Evolutionary conservation across 1,284 basidiomycete genomes (phyloP).

Genomic region (Kwoniella shivajii): DNA sequence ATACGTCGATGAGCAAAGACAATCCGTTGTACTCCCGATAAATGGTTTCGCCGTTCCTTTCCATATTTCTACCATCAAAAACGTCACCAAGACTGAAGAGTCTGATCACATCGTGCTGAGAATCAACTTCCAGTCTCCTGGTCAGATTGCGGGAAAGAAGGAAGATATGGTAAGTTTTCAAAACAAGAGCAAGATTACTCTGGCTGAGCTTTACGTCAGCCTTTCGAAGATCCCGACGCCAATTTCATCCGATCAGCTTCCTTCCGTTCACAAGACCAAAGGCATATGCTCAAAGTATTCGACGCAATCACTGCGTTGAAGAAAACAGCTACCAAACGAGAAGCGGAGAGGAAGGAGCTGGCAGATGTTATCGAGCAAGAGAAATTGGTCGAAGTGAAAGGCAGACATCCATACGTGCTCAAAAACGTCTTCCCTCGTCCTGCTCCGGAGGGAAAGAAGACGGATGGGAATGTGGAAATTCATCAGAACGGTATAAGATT

Average conservation of each 20-base stretch:
- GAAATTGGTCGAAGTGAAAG: constrained; percentile 78
- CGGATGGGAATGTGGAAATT: constrained; percentile 92
- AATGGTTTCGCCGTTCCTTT: constrained; percentile 96
- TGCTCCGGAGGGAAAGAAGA: constrained; percentile 58
- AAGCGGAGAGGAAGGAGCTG: constrained; percentile 97
- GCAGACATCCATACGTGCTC: constrained; percentile 74
- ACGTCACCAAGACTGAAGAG: constrained; percentile 96
- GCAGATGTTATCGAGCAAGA: constrained; percentile 98
- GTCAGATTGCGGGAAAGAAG: constrained; percentile 96
- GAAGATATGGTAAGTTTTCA: constrained; percentile 77
- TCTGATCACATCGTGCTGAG: constrained; percentile 92
- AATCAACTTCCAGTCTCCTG: constrained; percentile 98
- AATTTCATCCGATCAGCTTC: constrained; percentile 96
- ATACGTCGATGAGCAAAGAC: constrained; percentile 83
- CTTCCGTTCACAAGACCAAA: constrained; percentile 85
- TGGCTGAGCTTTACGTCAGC: constrained; percentile 56
- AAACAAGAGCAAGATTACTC: background rate
- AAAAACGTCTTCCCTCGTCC: constrained; percentile 93
- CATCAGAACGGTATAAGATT: constrained; percentile 97
- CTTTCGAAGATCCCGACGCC: constrained; percentile 95
- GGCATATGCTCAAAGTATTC: constrained; percentile 84
- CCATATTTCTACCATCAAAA: constrained; percentile 98
- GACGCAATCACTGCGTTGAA: constrained; percentile 94
- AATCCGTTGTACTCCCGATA: constrained; percentile 88
- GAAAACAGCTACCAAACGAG: constrained; percentile 94